phyloP scores from a whole-genome alignment of 2,329 filamentous ascomycete genomes.

The Aspergillus aculeatus region DNA sequence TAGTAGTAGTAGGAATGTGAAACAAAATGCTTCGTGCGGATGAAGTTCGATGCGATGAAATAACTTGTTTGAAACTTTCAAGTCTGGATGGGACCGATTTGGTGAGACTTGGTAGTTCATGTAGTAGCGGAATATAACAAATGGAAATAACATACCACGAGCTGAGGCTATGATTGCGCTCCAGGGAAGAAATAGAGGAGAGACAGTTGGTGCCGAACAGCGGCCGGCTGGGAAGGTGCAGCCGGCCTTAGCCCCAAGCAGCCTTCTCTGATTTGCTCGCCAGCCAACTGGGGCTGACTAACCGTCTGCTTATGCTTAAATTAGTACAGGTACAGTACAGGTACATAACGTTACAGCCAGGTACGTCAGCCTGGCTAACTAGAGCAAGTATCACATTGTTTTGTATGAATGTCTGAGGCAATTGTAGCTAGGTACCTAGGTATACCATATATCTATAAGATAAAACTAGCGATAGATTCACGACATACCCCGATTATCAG shows the following conservation, averaged over 20 bases:
- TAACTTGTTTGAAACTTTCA: not conserved
- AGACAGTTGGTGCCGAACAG: constrained; percentile 1
- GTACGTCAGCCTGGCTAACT: too few species aligned
- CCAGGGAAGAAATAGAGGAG: too few species aligned
- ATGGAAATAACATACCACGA: not conserved
- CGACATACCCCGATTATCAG: too few species aligned
- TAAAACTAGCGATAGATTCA: too few species aligned
- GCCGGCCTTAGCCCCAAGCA: not conserved
- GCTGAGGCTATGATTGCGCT: not conserved
- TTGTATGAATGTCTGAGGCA: too few species aligned
- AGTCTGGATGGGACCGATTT: not conserved
- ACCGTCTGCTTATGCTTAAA: not conserved
- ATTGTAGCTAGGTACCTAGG: too few species aligned
- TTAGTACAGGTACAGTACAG: not conserved
- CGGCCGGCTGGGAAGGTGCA: not conserved
- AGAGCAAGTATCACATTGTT: too few species aligned
- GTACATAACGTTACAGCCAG: not conserved
- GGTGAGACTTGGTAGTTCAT: not conserved
- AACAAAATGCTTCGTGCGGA: too few species aligned
- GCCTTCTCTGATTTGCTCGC: not conserved
- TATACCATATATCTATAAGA: too few species aligned
- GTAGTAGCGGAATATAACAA: too few species aligned
- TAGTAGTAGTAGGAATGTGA: too few species aligned
- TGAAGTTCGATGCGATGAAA: too few species aligned
- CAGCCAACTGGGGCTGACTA: not conserved